These are phyloP conservation scores for Borealophlyctis nickersoniae DNA, from an alignment of 192 early-diverging fungal genomes.

Conservation along the genomic window DNA sequence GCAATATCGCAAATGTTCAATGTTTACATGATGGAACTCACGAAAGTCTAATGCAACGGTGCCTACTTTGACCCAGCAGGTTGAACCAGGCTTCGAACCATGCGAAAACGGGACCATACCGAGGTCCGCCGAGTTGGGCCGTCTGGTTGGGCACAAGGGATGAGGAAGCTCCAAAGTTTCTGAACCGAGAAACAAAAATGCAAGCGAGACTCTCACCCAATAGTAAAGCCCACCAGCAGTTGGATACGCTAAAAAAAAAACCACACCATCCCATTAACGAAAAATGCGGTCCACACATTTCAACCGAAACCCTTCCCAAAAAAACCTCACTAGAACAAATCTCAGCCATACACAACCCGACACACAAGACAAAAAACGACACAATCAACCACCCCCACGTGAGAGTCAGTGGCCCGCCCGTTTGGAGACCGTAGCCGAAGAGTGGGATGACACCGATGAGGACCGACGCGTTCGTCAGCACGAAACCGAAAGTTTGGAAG, in stretches of 20 bases:
- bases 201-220: too few species aligned
- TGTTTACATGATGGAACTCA: too few species aligned
- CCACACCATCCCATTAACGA: background rate
- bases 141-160: too few species aligned
- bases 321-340: conserved; percentile 46
- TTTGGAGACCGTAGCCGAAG: conserved; percentile 22
- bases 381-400: conserved; percentile 44
- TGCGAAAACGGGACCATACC: conserved; percentile 37
- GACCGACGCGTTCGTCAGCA: conserved; percentile 33
- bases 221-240: conserved; percentile 43
- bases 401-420: conserved; percentile 36
- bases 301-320: too few species aligned
- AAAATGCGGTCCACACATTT: too few species aligned
- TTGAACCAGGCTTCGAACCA: conserved; percentile 46
- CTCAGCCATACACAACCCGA: conserved; percentile 42
- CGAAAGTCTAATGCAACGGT: too few species aligned
- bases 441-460: conserved; percentile 39
- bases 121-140: conserved; percentile 37
- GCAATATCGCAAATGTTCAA: too few species aligned
- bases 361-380: conserved; percentile 22
- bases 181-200: too few species aligned
- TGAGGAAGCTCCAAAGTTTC: too few species aligned
- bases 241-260: conserved; percentile 18
- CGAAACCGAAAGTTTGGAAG: conserved; percentile 34
- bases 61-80: conserved; percentile 33